A percentile compares a stretch with the other conserved stretches of the same genome.
Conservation (phyloP, 768 basidiomycete genomes). For the Favolaschia claudopus region DNA sequence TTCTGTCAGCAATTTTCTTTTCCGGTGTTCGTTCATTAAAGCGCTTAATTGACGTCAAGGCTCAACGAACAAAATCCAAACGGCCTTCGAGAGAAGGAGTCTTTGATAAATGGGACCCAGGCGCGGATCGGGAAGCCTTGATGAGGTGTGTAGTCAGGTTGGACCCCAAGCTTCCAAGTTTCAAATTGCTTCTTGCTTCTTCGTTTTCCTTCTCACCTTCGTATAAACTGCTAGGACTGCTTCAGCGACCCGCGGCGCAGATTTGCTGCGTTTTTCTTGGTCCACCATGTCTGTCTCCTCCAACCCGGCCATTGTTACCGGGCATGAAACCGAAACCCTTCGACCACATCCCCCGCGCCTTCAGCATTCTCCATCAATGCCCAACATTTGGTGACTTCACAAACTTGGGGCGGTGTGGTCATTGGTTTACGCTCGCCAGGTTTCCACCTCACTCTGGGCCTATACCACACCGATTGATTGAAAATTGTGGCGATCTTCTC, state of each 20-base stretch:
- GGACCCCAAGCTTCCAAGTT: constrained; percentile 39
- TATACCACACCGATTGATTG: constrained; percentile 43
- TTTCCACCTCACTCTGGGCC: constrained; percentile 57
- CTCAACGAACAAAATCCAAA: constrained; percentile 20
- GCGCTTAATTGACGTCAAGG: constrained; percentile 43
- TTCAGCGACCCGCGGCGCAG: background rate
- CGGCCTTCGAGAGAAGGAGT: constrained; percentile 22
- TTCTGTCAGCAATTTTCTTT: constrained; percentile 21
- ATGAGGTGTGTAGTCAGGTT: constrained; percentile 26
- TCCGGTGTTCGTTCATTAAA: constrained; percentile 60
- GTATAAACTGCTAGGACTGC: constrained; percentile 29
- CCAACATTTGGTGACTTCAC: constrained; percentile 65
- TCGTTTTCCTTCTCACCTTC: constrained; percentile 30
- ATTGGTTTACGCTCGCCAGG: constrained; percentile 37
- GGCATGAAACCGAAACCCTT: constrained; percentile 31
- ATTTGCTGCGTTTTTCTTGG: constrained; percentile 44
- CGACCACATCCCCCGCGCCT: constrained; percentile 54
- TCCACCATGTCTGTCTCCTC: constrained; percentile 37
- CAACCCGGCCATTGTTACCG: constrained; percentile 39
- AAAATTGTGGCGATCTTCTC: constrained; percentile 32
- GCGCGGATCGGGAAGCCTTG: constrained; percentile 25
- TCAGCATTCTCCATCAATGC: constrained; percentile 73
- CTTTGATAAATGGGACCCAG: constrained; percentile 18
- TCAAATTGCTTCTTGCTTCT: constrained; percentile 41
- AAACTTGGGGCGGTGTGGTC: background rate